Percentiles rank a stretch among this genome's conserved stretches.
These are phyloP conservation scores for Umbilicaria muhlenbergii DNA, from an alignment of 495 filamentous ascomycete genomes.

Conservation along the genomic window DNA sequence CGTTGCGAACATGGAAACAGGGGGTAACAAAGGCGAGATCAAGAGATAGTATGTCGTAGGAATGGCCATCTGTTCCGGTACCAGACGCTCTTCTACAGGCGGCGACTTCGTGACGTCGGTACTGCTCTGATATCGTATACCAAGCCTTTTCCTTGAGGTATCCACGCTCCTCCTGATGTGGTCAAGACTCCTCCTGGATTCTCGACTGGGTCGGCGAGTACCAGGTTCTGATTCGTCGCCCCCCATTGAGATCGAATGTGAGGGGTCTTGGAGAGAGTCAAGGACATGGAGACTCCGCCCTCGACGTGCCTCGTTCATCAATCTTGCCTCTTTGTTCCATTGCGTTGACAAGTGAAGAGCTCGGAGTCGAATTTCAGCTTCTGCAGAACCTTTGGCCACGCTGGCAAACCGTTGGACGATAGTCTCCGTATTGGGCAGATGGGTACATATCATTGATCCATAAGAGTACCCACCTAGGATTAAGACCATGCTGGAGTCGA, in stretches of 20 bases:
- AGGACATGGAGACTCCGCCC: constrained; percentile 22
- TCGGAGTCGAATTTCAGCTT: constrained; percentile 48
- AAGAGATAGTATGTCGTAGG: constrained; percentile 51
- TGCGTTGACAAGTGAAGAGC: constrained; percentile 46
- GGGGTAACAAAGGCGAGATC: constrained; percentile 61
- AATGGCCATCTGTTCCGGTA: constrained; percentile 4
- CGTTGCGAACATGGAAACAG: constrained; percentile 41
- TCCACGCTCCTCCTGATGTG: constrained; percentile 12
- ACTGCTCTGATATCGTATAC: not conserved
- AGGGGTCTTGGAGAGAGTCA: not conserved
- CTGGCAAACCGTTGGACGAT: constrained; percentile 43
- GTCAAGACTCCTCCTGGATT: constrained; percentile 12
- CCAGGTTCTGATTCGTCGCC: constrained; percentile 10
- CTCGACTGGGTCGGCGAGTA: constrained; percentile 4
- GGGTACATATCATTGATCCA: constrained; percentile 63
- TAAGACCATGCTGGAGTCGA: constrained; percentile 15
- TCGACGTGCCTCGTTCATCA: constrained; percentile 14
- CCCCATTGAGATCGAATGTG: constrained; percentile 2
- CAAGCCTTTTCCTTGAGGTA: constrained; percentile 1
- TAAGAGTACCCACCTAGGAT: constrained; percentile 83
- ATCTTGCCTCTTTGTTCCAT: constrained; percentile 24
- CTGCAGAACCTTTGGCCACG: constrained; percentile 31
- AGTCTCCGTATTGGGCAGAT: constrained; percentile 44
- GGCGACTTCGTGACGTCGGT: not conserved
- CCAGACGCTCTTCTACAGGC: not conserved